Evolutionary conservation across 768 basidiomycete genomes (phyloP).

Genomic region (Termitomyces sp.): DNA sequence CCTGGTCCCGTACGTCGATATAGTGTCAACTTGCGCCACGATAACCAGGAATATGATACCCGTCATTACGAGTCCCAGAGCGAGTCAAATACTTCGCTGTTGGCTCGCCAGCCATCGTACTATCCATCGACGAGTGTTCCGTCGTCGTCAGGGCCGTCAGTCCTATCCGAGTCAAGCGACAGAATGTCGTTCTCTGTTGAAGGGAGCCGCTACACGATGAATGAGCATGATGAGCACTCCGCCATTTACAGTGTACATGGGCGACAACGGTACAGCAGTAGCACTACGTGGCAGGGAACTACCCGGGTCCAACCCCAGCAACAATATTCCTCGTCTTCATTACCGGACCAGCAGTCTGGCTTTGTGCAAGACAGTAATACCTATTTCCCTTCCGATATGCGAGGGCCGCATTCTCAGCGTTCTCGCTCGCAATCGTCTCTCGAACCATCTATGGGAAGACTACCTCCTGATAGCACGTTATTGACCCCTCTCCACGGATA

Average conservation of each 20-base stretch:
- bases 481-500: constrained; percentile 67
- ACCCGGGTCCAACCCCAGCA: constrained; percentile 17
- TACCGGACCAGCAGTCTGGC: constrained; percentile 14
- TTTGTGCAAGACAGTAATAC: constrained; percentile 16
- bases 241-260: constrained; percentile 16
- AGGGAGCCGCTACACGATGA: constrained; percentile 24
- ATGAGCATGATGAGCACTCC: constrained; percentile 26
- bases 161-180: constrained; percentile 19
- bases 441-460: constrained; percentile 27
- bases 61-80: constrained; percentile 24
- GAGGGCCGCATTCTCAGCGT: constrained; percentile 10
- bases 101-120: constrained; percentile 21
- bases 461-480: constrained; percentile 62
- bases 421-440: constrained; percentile 18
- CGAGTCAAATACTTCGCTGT: constrained; percentile 14
- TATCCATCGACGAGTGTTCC: constrained; percentile 20
- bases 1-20: constrained; percentile 25
- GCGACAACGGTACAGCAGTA: constrained; percentile 25
- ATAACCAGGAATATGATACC: constrained; percentile 23
- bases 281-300: constrained; percentile 30
- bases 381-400: constrained; percentile 23
- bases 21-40: constrained; percentile 23
- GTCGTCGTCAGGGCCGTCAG: constrained; percentile 23
- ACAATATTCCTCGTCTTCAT: constrained; percentile 23
- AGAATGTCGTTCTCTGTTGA: constrained; percentile 25